phyloP scores from a whole-genome alignment of 495 filamentous ascomycete species.

The Penicillium coprophilum region DNA sequence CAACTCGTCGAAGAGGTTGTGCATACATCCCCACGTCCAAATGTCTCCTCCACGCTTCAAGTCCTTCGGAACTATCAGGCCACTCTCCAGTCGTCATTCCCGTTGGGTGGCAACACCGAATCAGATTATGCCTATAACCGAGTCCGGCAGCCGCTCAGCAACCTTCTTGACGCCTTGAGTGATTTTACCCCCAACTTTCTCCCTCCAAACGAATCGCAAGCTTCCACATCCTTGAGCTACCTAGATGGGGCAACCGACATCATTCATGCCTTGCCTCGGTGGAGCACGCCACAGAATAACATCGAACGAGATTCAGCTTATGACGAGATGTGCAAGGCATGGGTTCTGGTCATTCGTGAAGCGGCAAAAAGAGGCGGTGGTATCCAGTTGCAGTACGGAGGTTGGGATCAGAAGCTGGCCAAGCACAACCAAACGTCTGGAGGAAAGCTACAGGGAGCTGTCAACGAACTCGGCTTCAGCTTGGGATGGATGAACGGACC shows the following conservation, averaged over 20 bases:
- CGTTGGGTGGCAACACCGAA: constrained; percentile 74
- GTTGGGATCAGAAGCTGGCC: constrained; percentile 85
- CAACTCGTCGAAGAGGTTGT: constrained; percentile 73
- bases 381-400: constrained; percentile 84
- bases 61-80: constrained; percentile 81
- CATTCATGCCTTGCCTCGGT: constrained; percentile 83
- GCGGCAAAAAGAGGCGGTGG: constrained; percentile 89
- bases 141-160: constrained; percentile 74
- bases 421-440: constrained; percentile 88
- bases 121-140: constrained; percentile 96
- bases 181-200: constrained; percentile 96
- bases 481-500: constrained; percentile 73
- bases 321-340: constrained; percentile 91
- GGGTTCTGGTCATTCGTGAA: constrained; percentile 88
- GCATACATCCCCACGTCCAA: constrained; percentile 80
- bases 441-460: constrained; percentile 77
- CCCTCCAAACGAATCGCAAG: constrained; percentile 82
- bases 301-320: constrained; percentile 92
- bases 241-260: constrained; percentile 87
- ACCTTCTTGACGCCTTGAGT: constrained; percentile 82
- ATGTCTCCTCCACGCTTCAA: constrained; percentile 71
- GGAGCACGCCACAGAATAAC: constrained; percentile 80
- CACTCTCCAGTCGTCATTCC: constrained; percentile 75
- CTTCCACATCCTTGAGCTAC: constrained; percentile 74
- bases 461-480: constrained; percentile 69